Conservation (phyloP, 345 rosid genomes). For the Salix caprea region DNA sequence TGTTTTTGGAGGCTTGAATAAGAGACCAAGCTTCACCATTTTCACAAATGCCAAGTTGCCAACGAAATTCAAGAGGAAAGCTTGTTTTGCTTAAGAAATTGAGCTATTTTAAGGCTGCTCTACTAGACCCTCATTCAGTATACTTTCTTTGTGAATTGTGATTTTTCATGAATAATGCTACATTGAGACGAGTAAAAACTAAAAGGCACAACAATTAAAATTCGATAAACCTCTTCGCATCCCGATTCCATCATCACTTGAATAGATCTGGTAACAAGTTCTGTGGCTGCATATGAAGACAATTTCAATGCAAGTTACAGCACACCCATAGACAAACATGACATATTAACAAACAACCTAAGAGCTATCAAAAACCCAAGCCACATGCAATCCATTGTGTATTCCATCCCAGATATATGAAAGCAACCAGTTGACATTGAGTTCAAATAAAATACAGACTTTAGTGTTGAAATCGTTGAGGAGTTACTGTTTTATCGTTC, state of each 20-base stretch:
- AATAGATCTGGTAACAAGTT: constrained; percentile 87
- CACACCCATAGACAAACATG: not conserved
- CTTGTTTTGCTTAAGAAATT: not conserved
- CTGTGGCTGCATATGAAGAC: constrained; percentile 55
- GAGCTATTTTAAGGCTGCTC: not conserved
- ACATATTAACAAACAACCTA: not conserved
- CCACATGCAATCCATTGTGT: not conserved
- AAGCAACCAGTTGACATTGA: not conserved
- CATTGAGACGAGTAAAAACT: not conserved
- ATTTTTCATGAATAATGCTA: not conserved
- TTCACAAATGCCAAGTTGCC: not conserved
- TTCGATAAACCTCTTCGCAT: constrained; percentile 73
- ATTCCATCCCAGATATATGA: not conserved
- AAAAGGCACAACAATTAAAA: constrained; percentile 1
- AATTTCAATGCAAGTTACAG: not conserved
- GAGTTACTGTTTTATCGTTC: constrained; percentile 8
- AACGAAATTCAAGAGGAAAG: not conserved
- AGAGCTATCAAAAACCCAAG: not conserved
- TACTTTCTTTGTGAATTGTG: not conserved
- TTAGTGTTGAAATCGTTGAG: not conserved
- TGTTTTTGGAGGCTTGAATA: not conserved
- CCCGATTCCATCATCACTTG: constrained; percentile 90
- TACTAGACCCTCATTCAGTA: not conserved
- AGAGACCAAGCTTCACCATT: not conserved
- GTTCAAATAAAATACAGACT: not conserved